Evolutionary conservation across 2,329 filamentous ascomycete genomes (phyloP).

Genomic region (Penicillium digitatum): DNA sequence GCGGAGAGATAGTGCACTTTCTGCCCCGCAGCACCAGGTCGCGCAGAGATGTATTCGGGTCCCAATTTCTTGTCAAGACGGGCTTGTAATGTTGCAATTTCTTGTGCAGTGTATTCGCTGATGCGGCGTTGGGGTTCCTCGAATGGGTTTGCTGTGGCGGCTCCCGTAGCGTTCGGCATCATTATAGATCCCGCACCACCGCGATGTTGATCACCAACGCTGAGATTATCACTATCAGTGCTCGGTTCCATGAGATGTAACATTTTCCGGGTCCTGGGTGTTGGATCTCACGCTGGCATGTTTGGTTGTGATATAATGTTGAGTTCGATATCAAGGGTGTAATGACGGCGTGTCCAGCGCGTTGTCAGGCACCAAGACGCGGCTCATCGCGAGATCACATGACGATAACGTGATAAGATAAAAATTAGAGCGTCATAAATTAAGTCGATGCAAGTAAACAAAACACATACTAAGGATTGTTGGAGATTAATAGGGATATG

Average conservation of each 20-base stretch:
- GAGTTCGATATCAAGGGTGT: conserved; percentile 8
- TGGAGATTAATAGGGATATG: neutral
- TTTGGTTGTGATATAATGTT: conserved; percentile 15
- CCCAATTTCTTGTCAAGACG: conserved; percentile 90
- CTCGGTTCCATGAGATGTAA: conserved; percentile 5
- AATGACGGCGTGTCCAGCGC: conserved; percentile 18
- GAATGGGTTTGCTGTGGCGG: conserved; percentile 67
- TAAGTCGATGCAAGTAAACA: neutral
- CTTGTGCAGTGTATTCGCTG: conserved; percentile 77
- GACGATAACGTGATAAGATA: conserved; percentile 15
- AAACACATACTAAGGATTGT: neutral
- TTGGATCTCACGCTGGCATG: conserved; percentile 48
- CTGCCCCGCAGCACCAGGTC: conserved; percentile 74
- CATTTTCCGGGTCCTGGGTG: neutral
- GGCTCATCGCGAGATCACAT: conserved; percentile 35
- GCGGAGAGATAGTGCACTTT: conserved; percentile 93
- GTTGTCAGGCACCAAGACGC: conserved; percentile 19
- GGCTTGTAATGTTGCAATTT: conserved; percentile 82
- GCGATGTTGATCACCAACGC: conserved; percentile 66
- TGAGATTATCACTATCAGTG: conserved; percentile 37
- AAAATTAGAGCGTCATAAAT: neutral
- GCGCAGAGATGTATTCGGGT: conserved; percentile 88
- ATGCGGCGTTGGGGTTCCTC: conserved; percentile 66
- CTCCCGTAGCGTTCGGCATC: conserved; percentile 32
- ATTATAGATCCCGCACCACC: conserved; percentile 41